Evolutionary conservation across 768 basidiomycete genomes (phyloP).

Genomic region (Trametes cubensis): DNA sequence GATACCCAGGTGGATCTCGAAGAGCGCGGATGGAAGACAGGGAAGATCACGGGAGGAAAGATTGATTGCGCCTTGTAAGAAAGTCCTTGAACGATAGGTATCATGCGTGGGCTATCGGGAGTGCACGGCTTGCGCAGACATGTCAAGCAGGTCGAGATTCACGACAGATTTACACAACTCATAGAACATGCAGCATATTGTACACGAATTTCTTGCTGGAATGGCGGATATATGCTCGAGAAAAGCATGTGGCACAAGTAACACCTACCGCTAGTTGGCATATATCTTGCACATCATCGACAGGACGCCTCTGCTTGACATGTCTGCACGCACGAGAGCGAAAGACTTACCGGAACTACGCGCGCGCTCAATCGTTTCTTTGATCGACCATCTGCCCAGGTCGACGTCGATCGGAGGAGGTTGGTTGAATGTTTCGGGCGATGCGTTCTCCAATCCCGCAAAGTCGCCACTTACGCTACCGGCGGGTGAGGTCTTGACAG

Average conservation of each 20-base stretch:
- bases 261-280: not conserved
- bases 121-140: conserved; percentile 31
- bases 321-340: conserved; percentile 2
- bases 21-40: conserved; percentile 76
- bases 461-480: conserved; percentile 30
- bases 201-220: no score
- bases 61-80: conserved; percentile 67
- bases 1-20: conserved; percentile 78
- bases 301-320: conserved; percentile 20
- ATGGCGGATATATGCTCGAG: no score
- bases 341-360: conserved; percentile 68
- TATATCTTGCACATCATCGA: not conserved
- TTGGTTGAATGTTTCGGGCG: conserved; percentile 35
- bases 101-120: conserved; percentile 48
- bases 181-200: not conserved
- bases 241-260: not conserved
- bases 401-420: conserved; percentile 52
- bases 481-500: conserved; percentile 27
- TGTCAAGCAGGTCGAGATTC: conserved; percentile 14
- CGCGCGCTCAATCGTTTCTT: conserved; percentile 77
- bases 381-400: conserved; percentile 66
- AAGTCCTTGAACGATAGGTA: conserved; percentile 36
- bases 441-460: conserved; percentile 51
- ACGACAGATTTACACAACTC: not conserved
- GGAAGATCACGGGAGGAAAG: conserved; percentile 71